phyloP scores from a whole-genome alignment of 2,329 filamentous ascomycete genomes.

The Stemphylium vesicarium region DNA sequence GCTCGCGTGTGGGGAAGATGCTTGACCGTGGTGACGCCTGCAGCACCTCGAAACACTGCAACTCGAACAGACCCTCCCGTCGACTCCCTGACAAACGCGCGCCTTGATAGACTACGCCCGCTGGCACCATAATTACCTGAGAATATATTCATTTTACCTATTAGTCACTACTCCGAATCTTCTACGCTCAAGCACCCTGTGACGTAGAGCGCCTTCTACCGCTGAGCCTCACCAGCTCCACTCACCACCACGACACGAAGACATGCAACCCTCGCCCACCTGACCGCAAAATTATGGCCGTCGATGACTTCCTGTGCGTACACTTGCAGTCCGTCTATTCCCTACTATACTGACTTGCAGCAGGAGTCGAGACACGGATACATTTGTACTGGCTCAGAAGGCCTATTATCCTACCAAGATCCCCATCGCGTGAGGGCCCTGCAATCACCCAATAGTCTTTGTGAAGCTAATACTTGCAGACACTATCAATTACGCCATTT shows the following conservation, averaged over 20 bases:
- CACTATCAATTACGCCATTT: slow-evolving; percentile 91
- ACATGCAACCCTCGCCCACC: slow-evolving; percentile 37
- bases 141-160: background rate
- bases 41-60: slow-evolving; percentile 14
- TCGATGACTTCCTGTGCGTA: slow-evolving; percentile 47
- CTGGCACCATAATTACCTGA: background rate
- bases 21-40: slow-evolving; percentile 13
- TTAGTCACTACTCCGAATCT: background rate
- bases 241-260: slow-evolving; percentile 19
- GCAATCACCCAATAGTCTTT: background rate
- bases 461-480: slow-evolving; percentile 52
- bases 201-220: slow-evolving; percentile 19
- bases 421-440: slow-evolving; percentile 53
- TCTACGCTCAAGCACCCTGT: slow-evolving; percentile 10
- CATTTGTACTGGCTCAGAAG: slow-evolving; percentile 54
- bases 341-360: slow-evolving; percentile 21
- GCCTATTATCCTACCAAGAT: slow-evolving; percentile 57
- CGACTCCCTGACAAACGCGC: background rate
- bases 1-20: slow-evolving; percentile 21
- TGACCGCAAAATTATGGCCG: slow-evolving; percentile 45
- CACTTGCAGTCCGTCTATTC: background rate
- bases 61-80: background rate
- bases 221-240: slow-evolving; percentile 16
- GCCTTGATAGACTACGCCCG: background rate
- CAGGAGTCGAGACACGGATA: slow-evolving; percentile 55